Conservation (phyloP, 495 filamentous ascomycete species). For the Aspergillus asperescens region DNA sequence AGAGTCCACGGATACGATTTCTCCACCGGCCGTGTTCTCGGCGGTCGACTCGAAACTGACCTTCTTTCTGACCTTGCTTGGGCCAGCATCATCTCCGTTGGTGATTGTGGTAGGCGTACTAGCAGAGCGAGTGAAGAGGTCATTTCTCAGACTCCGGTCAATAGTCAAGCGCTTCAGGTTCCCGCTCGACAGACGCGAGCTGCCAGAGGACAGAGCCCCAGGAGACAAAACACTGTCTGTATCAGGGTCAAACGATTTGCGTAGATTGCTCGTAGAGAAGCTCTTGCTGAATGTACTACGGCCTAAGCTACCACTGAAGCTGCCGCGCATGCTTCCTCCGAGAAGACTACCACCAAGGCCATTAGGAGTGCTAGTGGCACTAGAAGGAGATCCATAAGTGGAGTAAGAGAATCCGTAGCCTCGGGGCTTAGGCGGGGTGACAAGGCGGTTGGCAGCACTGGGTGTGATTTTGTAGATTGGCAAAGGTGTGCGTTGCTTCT, state of each 20-base stretch:
- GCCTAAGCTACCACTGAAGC: constrained; percentile 52
- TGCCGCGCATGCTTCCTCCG: constrained; percentile 45
- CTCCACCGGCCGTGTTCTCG: constrained; percentile 34
- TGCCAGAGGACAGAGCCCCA: constrained; percentile 72
- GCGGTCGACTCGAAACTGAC: constrained; percentile 80
- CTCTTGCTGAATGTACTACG: constrained; percentile 57
- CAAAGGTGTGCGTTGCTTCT: constrained; percentile 67
- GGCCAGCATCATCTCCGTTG: constrained; percentile 42
- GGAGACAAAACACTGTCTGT: constrained; percentile 81
- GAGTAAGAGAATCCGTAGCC: constrained; percentile 89
- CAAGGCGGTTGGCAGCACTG: constrained; percentile 64
- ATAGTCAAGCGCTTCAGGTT: constrained; percentile 87
- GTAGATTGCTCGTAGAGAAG: constrained; percentile 61
- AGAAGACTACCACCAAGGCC: constrained; percentile 61
- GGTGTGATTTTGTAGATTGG: constrained; percentile 89
- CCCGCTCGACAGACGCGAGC: constrained; percentile 56
- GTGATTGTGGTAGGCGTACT: constrained; percentile 45
- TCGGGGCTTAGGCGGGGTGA: constrained; percentile 72
- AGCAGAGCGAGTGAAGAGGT: constrained; percentile 56
- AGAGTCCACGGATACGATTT: constrained; percentile 42
- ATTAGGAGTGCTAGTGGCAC: constrained; percentile 63
- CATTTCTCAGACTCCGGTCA: constrained; percentile 72
- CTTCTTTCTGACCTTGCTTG: constrained; percentile 61
- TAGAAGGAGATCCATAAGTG: constrained; percentile 76
- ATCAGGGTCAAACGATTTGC: constrained; percentile 56